Evolutionary conservation across 2,329 filamentous ascomycete species (phyloP).

Genomic region (Cercospora berteroae): DNA sequence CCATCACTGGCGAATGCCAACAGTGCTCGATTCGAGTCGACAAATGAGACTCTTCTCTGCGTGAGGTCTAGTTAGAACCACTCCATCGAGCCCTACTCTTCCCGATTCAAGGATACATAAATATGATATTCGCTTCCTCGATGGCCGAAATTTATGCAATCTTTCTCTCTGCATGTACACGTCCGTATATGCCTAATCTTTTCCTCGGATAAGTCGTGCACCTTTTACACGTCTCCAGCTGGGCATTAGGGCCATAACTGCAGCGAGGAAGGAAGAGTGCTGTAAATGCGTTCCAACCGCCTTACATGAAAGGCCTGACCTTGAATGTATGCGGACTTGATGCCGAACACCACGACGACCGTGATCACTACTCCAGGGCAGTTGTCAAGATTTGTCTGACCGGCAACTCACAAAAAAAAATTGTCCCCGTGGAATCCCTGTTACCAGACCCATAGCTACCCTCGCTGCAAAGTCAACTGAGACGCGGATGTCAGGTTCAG

Average conservation of each 20-base stretch:
- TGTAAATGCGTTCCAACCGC: background rate
- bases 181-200: background rate
- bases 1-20: background rate
- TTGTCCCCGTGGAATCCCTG: background rate
- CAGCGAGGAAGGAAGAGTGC: background rate
- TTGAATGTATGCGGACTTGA: background rate
- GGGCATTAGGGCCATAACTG: background rate
- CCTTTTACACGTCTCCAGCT: background rate
- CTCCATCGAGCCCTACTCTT: background rate
- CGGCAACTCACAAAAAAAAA: background rate
- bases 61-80: background rate
- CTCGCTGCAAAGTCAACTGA: constrained; percentile 1
- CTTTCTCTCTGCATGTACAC: background rate
- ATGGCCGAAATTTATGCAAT: background rate
- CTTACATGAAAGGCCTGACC: background rate
- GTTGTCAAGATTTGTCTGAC: background rate
- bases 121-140: background rate
- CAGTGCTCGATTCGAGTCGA: background rate
- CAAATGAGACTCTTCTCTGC: background rate
- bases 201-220: background rate
- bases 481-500: background rate
- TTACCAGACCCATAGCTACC: background rate
- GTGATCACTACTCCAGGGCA: background rate
- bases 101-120: background rate
- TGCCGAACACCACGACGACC: background rate